Evolutionary conservation across 2,329 filamentous ascomycete genomes (phyloP), one percentile per base, ranked within the genome.

Genomic region (Ramularia endophylla): DNA sequence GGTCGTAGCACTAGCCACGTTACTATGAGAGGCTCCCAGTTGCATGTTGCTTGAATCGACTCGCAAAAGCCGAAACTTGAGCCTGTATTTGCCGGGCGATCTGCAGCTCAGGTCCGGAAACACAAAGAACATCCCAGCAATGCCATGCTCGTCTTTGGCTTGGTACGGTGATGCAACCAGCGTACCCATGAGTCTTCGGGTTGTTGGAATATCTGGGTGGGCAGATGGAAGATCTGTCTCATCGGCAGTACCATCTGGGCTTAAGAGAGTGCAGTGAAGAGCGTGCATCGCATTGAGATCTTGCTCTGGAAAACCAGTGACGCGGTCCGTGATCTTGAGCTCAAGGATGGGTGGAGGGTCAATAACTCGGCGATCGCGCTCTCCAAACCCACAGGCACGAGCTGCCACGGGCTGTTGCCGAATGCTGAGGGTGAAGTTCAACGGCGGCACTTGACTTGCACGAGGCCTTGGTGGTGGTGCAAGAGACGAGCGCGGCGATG

Each of bases 271-370:
- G 63, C 85, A 89, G 60, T 87, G 82, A 54, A 90, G 77, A 5
- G 60, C 59, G 12, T 60, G 50, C 49, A 63, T 58, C 9, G 87
- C 83, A 42, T 80, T 80, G 53, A 79, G 77, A 37, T 78, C 78
- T 56, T 81, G 78, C 29, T 77, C 74, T 6, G 60, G 59, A 18
- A 84, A 65, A 32, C 69, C 67, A 11, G 67, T 71, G 27, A 65
- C 68, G 1, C 75, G 70, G 47, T 82, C 75, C 38, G 78, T 76
- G 41, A 87, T 76, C 19, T 72, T 69, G 34, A 90, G 74, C 58
- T 90, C 80, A 16, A 92, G 76, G 56, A 92, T 90, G 11, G 86
- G 86, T 2, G 86, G 86, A 29, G 86, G 86, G 57, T 92, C 86
- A 48, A 92, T 85, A 12, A 88, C 85, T 47, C 86, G 76, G 28